Conservation (phyloP, 768 basidiomycete genomes). For the Mycena floridula region DNA sequence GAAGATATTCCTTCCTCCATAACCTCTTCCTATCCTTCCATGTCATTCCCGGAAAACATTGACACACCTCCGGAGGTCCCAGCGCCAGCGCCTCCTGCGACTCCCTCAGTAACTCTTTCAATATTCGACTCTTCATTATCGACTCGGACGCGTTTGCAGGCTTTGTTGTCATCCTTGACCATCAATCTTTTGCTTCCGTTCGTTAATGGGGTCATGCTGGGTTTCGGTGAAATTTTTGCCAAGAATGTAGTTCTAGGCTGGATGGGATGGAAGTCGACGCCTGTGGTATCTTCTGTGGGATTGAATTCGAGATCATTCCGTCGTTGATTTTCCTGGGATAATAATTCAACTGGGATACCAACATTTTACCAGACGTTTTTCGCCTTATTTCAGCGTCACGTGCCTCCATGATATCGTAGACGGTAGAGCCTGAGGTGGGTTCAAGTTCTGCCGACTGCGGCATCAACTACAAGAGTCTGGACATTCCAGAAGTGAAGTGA, state of each 20-base stretch:
- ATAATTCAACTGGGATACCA: background rate
- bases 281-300: background rate
- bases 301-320: background rate
- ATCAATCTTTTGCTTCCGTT: conserved; percentile 87
- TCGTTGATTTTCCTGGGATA: too few species aligned
- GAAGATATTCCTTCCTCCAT: conserved; percentile 60
- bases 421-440: background rate
- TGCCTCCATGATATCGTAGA: background rate
- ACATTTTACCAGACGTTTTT: background rate
- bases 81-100: conserved; percentile 17
- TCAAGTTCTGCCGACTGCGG: conserved; percentile 1
- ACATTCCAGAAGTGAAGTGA: too few species aligned
- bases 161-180: conserved; percentile 66
- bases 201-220: conserved; percentile 92
- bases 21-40: conserved; percentile 71
- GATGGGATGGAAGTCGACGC: conserved; percentile 41
- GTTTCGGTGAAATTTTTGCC: conserved; percentile 93
- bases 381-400: background rate
- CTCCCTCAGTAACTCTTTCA: conserved; percentile 53
- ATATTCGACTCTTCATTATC: conserved; percentile 68
- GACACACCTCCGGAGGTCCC: conserved; percentile 33
- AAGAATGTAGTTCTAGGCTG: conserved; percentile 62
- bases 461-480: too few species aligned
- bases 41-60: conserved; percentile 64
- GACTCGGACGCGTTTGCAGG: conserved; percentile 58